Conservation (phyloP, 768 basidiomycete genomes). For the Daedalea quercina region DNA sequence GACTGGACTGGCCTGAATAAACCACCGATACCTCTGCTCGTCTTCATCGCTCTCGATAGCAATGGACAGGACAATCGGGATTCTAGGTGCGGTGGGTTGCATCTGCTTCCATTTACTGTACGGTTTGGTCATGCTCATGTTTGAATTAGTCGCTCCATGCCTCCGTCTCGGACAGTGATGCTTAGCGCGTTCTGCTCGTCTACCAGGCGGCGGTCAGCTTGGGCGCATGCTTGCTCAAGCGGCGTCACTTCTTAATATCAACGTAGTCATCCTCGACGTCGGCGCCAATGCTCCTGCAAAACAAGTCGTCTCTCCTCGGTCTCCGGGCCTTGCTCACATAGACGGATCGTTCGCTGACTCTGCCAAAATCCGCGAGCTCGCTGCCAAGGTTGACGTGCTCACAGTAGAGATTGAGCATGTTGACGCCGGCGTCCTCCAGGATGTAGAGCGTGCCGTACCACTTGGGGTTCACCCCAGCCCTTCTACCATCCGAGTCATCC, state of each 20-base stretch:
- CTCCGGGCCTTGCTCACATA: slow-evolving; percentile 51
- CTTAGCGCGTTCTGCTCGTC: neutral
- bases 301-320: slow-evolving; percentile 61
- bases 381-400: slow-evolving; percentile 73
- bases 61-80: slow-evolving; percentile 27
- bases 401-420: slow-evolving; percentile 99
- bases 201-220: slow-evolving; percentile 87
- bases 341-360: slow-evolving; percentile 88
- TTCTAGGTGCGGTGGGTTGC: slow-evolving; percentile 32
- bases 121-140: neutral
- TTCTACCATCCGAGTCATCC: slow-evolving; percentile 76
- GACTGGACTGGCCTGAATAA: no score
- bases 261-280: slow-evolving; percentile 78
- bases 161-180: neutral
- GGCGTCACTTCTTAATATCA: slow-evolving; percentile 81
- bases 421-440: slow-evolving; percentile 65
- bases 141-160: neutral
- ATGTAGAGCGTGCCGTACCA: slow-evolving; percentile 36
- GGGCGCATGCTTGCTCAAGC: slow-evolving; percentile 94
- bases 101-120: neutral
- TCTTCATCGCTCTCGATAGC: neutral
- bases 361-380: slow-evolving; percentile 71
- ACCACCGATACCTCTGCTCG: no score
- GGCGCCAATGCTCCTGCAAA: slow-evolving; percentile 84
- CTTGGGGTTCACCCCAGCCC: slow-evolving; percentile 65